Base-by-base conservation (phyloP, 2,329 filamentous ascomycete genomes). In the Westerdykella ornata region DNA sequence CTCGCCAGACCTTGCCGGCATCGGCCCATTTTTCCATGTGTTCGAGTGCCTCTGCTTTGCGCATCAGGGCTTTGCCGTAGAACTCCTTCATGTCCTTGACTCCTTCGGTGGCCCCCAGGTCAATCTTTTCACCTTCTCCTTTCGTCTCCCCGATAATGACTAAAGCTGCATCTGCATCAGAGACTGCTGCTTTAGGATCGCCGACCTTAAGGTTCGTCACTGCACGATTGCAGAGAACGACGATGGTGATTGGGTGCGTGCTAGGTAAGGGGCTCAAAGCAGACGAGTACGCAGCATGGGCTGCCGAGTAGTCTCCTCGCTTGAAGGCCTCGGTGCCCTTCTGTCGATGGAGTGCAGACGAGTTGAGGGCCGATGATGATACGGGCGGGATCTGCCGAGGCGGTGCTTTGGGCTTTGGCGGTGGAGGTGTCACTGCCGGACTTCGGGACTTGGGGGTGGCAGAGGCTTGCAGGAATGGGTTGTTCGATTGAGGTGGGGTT, bases 11-110 rank as follows among this genome's bases (percentile, higher is more conserved):
- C 2, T 73, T 70, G 0, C 80, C 81, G 1, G 92, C 92, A 38
- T 97, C 90, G 2, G 71, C 68, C 90, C 90, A 98, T 61, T 84
- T 87, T 69, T 98, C 92, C 74, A 98, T 84, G 60, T 95, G 85
- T 65, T 98, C 92, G 6, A 97, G 74, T 1, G 88, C 92, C 68
- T 98, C 92, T 1, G 92, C 92, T 70, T 97, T 97, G 40, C 92
- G 84, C 69, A 86, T 90, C 20, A 97, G 71, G 0, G 90, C 90
- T 66, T 97, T 98, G 39, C 88, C 89, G 59, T 85, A 97, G 47
- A 95, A 85, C 14, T 95, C 89, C 48, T 80, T 84, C 86, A 98
- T 94, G 36, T 90, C 84, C 52, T 94, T 92, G 15, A 73, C 72
- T 6, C 69, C 68, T 41, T 76, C 76, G 5, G 71, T 70, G 12